These are phyloP conservation scores for Knufia petricola DNA, from an alignment of 2,329 filamentous ascomycete genomes.

Conservation along the genomic window DNA sequence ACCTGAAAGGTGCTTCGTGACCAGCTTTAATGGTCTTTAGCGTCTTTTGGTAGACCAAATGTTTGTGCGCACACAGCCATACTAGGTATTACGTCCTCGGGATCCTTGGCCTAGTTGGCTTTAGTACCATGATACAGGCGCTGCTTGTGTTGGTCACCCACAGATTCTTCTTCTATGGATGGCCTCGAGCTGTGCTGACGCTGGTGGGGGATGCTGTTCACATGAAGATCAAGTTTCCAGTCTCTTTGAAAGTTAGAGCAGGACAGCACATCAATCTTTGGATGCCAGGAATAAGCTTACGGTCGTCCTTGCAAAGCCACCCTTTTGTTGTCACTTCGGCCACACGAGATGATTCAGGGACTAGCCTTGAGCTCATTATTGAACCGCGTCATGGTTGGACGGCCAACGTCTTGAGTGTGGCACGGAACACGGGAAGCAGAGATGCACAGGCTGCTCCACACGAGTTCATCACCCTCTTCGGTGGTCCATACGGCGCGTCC, in stretches of 20 bases:
- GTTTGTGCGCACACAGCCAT: slow-evolving; percentile 22
- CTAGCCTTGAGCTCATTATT: slow-evolving; percentile 26
- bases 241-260: slow-evolving; percentile 19
- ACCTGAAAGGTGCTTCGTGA: slow-evolving; percentile 20
- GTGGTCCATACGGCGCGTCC: slow-evolving; percentile 26
- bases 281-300: slow-evolving; percentile 23
- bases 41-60: slow-evolving; percentile 19
- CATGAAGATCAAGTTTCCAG: not conserved
- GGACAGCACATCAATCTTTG: slow-evolving; percentile 26
- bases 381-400: slow-evolving; percentile 24
- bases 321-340: slow-evolving; percentile 13
- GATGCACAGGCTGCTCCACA: not conserved
- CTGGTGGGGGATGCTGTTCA: not conserved
- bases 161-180: not conserved
- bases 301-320: slow-evolving; percentile 23
- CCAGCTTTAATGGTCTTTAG: slow-evolving; percentile 20
- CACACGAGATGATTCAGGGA: not conserved
- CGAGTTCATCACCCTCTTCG: slow-evolving; percentile 17
- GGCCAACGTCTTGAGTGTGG: slow-evolving; percentile 18
- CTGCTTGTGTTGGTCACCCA: not conserved
- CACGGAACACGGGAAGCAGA: not conserved
- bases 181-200: not conserved
- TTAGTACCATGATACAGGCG: not conserved
- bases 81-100: slow-evolving; percentile 5
- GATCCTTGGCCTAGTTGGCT: not conserved